Evolutionary conservation across 345 rosid genomes (phyloP), one percentile per base, ranked within the genome.

Genomic region (Cardiospermum halicacabum): DNA sequence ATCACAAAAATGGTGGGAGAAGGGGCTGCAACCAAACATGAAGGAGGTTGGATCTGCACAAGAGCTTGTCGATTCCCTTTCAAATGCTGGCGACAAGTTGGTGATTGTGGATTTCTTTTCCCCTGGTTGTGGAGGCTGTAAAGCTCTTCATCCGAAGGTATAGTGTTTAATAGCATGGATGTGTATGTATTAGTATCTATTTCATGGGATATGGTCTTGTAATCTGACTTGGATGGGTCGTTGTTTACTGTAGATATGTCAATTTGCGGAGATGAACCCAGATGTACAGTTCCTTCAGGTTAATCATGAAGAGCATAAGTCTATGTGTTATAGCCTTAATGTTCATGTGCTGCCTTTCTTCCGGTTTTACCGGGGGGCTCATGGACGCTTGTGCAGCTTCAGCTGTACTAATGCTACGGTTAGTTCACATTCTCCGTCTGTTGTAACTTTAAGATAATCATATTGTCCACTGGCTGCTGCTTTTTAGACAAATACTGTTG

Each of bases 381-480:
- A 87, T 3, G 97, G 99, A 56, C 95, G 95, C 54, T 59, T 94
- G 39, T 91, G 97, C 73, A 89, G 97, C 77, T 94, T 91, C 72
- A 94, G 99, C 81, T 91, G 96, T 67, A 91, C 99, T 34, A 89
- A 87, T 81, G 97, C 99, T 62, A 94, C 99, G 84, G 99, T 91
- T 74, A 60, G 90, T 84, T 32, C 21, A 3, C 37, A 5, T n/a
- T 6, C 25, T 5, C n/a, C n/a, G 37, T 25, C 19, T 2, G 3
- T 50, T 53, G 15, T 66, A 59, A 39, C 19, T 48, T 34, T 45
- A 16, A 16, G 51, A 47, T 43, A 21, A 9, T 43, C 18, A 5
- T 26, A 7, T 15, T 30, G 24, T 1, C 5, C 45, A 36, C 1
- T 7, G 1, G 12, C 1, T 19, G 7, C 11, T 21, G 13, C 11